Percentiles rank a stretch among this genome's conserved stretches.
phyloP scores from a whole-genome alignment of 345 rosid species.

The Citrus mangshanensis region DNA sequence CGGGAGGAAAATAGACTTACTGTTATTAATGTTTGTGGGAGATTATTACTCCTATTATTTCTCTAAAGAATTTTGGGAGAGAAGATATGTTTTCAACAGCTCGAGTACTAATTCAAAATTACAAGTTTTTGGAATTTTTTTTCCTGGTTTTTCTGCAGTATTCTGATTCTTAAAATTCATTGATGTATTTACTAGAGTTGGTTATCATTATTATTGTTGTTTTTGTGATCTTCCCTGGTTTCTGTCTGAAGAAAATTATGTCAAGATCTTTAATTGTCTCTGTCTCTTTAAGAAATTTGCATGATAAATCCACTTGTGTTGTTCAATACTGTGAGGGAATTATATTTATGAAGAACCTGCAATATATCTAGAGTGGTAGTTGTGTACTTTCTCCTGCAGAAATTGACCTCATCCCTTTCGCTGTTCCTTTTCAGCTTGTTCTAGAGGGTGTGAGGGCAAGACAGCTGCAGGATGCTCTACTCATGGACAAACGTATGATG shows the following conservation, averaged over 20 bases:
- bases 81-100: no score
- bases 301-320: background rate
- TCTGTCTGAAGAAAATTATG: background rate
- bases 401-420: constrained; percentile 18
- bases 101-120: no score
- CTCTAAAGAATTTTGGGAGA: no score
- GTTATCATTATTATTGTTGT: no score
- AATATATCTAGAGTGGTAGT: constrained; percentile 2
- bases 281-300: background rate
- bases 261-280: background rate
- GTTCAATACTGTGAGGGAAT: background rate
- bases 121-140: no score
- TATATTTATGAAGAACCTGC: background rate
- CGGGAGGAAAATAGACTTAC: no score
- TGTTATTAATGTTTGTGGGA: no score
- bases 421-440: constrained; percentile 60
- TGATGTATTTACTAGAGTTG: no score
- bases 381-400: background rate
- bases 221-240: background rate
- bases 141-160: no score
- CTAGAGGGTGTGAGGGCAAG: constrained; percentile 77
- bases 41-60: no score
- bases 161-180: no score
- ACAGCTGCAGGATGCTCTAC: constrained; percentile 63
- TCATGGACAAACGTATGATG: constrained; percentile 54